A percentile compares a stretch with the other conserved stretches of the same genome.
Evolutionary conservation across 2,329 filamentous ascomycete species (phyloP).

Genomic region (Eutypa lata): DNA sequence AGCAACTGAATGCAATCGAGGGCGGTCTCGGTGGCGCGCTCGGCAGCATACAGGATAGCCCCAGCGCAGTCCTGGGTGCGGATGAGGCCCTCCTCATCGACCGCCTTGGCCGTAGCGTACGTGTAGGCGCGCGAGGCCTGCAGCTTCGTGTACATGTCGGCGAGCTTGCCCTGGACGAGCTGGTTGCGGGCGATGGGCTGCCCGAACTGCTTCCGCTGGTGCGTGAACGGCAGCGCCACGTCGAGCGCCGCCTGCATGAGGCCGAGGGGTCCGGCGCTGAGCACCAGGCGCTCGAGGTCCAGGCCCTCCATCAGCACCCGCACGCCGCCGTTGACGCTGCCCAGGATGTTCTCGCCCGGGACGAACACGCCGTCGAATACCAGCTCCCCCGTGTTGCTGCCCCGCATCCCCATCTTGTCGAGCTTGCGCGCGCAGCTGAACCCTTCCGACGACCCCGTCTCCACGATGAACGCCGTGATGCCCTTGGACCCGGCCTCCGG

Average conservation of each 20-base stretch:
- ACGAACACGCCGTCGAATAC: conserved; percentile 91
- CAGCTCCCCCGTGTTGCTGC: conserved; percentile 92
- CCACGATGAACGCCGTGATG: conserved; percentile 91
- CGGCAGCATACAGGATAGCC: conserved; percentile 88
- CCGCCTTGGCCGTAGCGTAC: conserved; percentile 72
- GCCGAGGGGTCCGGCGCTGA: conserved; percentile 85
- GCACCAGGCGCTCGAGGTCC: conserved; percentile 87
- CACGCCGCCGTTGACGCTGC: conserved; percentile 76
- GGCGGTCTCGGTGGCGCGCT: conserved; percentile 81
- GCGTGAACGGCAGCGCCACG: conserved; percentile 81
- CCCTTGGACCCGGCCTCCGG: conserved; percentile 80
- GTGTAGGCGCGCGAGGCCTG: conserved; percentile 84
- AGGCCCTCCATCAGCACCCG: conserved; percentile 94
- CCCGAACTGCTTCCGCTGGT: conserved; percentile 86
- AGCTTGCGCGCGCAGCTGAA: conserved; percentile 88
- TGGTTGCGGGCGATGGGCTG: conserved; percentile 87
- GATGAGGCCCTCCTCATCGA: conserved; percentile 73
- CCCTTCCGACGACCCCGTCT: conserved; percentile 62
- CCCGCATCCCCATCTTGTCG: conserved; percentile 97
- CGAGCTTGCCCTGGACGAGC: conserved; percentile 85
- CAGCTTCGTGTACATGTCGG: conserved; percentile 96
- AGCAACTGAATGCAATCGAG: conserved; percentile 89
- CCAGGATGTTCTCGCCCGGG: conserved; percentile 76
- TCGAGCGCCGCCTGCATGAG: conserved; percentile 93
- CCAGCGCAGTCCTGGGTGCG: conserved; percentile 91